phyloP scores from a whole-genome alignment of 345 rosid species.

The Angophora floribunda region DNA sequence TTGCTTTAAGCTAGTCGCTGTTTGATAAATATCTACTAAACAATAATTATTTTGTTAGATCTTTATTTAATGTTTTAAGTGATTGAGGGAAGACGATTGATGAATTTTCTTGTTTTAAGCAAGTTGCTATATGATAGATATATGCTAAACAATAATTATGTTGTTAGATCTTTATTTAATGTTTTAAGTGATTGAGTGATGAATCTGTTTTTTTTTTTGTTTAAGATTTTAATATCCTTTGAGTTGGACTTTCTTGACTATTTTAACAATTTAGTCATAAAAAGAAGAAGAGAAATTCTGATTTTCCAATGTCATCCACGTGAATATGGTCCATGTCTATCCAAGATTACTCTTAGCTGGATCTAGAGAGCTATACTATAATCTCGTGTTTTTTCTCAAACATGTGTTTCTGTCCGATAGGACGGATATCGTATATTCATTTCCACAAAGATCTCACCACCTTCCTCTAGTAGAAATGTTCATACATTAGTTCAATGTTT shows the following conservation, averaged over 20 bases:
- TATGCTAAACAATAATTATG: neutral
- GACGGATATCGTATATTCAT: neutral
- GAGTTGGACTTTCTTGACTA: neutral
- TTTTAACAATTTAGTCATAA: neutral
- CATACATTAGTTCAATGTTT: too few relatives aligned
- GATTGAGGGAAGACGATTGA: too few relatives aligned
- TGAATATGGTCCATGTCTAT: neutral
- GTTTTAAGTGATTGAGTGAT: neutral
- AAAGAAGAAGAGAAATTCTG: neutral
- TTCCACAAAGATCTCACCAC: neutral
- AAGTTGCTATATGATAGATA: neutral
- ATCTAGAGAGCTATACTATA: neutral
- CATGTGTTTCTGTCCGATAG: neutral
- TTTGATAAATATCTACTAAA: neutral
- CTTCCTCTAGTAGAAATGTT: neutral
- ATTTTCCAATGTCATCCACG: neutral
- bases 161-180: neutral
- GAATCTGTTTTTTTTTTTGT: neutral
- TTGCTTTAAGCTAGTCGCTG: neutral
- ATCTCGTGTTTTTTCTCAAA: neutral
- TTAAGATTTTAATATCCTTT: neutral
- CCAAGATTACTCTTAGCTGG: neutral
- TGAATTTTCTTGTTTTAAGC: too few relatives aligned
- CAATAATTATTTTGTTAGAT: neutral
- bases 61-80: neutral